Base-by-base conservation (phyloP, 1,284 basidiomycete species). In the Puccinia novopanici region DNA sequence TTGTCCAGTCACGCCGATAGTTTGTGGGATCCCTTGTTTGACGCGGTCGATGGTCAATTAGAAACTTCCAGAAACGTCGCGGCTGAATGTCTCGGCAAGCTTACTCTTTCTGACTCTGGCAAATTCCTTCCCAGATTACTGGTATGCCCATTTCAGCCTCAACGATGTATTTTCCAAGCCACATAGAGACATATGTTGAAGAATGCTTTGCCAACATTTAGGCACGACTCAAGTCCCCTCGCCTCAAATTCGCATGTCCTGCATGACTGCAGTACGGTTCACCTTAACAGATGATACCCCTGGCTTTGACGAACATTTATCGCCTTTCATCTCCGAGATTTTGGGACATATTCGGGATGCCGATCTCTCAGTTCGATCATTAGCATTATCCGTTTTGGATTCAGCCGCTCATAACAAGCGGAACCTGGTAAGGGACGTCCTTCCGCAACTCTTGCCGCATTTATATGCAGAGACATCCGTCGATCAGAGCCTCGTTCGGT, bases 381-480 rank as follows among this genome's bases (percentile, higher is more conserved):
- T 96, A 13, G 92, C 94, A 3, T 87, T 98, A 19, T 94, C 93
- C 0, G 90, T 93, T 0, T 87, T 99, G 81, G 98, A 97, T 86
- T 94, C 95, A 45, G 94, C 94, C 0, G 93, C 94, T 19, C 92
- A 96, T 84, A 93, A 95, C 84, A 98, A 98, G 85, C 92, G 95
- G 0, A 90, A 95, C 84, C 89, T 99, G 59, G 90, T 99, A 83
- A 89, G 92, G 48, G 93, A 97, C 40, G 92, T 95, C 84, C 88
- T 99, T 27, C 85, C 88, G 0, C 86, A 88, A 0, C 88, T 99
- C 1, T 88, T 98, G 65, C 94, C 95, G 0, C 89, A 89, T 81
- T 88, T 99, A 24, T 98, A 98, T 87, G 88, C 89, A 70, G 93
- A 96, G 87, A 96, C 94, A 0, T 86, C 89, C 48, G 87, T 95